These are phyloP conservation scores for Solidago caesia DNA, from an alignment of 129 eudicot genomes.

Conservation along the genomic window DNA sequence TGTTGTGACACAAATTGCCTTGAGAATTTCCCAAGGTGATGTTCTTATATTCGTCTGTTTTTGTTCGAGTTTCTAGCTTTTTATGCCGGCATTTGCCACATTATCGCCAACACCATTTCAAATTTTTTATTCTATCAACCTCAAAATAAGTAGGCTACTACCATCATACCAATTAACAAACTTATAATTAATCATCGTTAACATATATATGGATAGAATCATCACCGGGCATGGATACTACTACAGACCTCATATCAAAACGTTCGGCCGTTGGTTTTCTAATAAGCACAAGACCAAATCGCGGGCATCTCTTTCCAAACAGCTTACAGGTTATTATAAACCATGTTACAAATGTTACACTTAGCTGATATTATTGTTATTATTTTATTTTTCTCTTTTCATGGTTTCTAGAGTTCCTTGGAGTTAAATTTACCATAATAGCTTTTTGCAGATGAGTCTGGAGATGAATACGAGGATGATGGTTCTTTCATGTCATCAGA, in stretches of 20 bases:
- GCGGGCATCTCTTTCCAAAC: constrained; percentile 25
- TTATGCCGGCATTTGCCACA: constrained; percentile 34
- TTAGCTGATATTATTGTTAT: not conserved
- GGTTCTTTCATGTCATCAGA: constrained; percentile 40
- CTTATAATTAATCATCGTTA: not conserved
- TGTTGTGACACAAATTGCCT: not conserved
- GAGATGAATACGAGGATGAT: constrained; percentile 44
- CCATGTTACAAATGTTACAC: not conserved
- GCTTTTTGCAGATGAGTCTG: constrained; percentile 34
- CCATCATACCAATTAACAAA: constrained; percentile 4
- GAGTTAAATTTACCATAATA: constrained; percentile 10
- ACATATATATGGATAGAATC: constrained; percentile 14
- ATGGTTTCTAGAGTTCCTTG: not conserved
- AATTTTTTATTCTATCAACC: not conserved
- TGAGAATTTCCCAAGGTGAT: constrained; percentile 27
- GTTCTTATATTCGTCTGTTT: constrained; percentile 38
- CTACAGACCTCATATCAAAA: constrained; percentile 30
- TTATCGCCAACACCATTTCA: constrained; percentile 22
- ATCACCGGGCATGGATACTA: constrained; percentile 45
- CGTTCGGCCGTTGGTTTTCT: constrained; percentile 44
- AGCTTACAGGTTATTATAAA: constrained; percentile 47
- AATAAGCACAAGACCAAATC: constrained; percentile 42
- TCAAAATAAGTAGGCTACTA: not conserved
- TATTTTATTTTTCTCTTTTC: not conserved
- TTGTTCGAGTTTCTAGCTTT: not conserved